Evolutionary conservation across 2,329 filamentous ascomycete species (phyloP), one percentile per base, ranked within the genome.

Genomic region (Myriosclerotinia curreyana): DNA sequence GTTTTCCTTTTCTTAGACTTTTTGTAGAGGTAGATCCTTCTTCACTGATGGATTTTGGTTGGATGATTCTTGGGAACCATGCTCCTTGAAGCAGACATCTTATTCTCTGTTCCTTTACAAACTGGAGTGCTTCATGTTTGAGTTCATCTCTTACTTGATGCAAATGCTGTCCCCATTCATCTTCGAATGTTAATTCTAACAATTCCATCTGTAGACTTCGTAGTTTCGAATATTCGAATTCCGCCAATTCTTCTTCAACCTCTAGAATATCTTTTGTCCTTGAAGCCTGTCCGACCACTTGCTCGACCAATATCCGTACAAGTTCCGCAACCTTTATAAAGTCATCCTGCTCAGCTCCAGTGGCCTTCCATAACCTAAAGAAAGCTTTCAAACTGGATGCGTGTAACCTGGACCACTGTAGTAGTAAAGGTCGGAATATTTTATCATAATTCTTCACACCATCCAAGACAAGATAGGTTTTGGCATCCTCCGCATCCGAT

Each of bases 91-190:
- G 83, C 48, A 99, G 80, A 74, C 93, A 97, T 62, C 95, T 85
- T 66, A 98, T 90, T 46, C 95, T 87, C 76, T 99, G 95, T 78
- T 99, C 95, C 77, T 96, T 97, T 77, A 98, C 91, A 73, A 99
- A 99, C 72, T 96, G 91, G 62, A 97, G 79, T 14, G 94, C 92
- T 76, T 99, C 95, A 71, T 94, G 87, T 70, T 91, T 90, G 52
- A 98, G 82, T 75, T 96, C 92, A 62, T 97, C 92, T 42, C 92
- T 89, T n/a, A 96, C 91, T 77, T 95, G 91, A 68, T 85, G 85
- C 36, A 99, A 81, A 76, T 98, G 92, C 67, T 90, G 86, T 15
- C 93, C 93, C 95, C 95, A 99, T 56, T 90, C 90, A 74, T 96
- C 91, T 75, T 98, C 94, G 73, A 98, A 98, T 0, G 92, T 91